A percentile compares a stretch with the other conserved stretches of the same genome.
phyloP scores from a whole-genome alignment of 257 asterid species.

The Solanum appendiculatum region DNA sequence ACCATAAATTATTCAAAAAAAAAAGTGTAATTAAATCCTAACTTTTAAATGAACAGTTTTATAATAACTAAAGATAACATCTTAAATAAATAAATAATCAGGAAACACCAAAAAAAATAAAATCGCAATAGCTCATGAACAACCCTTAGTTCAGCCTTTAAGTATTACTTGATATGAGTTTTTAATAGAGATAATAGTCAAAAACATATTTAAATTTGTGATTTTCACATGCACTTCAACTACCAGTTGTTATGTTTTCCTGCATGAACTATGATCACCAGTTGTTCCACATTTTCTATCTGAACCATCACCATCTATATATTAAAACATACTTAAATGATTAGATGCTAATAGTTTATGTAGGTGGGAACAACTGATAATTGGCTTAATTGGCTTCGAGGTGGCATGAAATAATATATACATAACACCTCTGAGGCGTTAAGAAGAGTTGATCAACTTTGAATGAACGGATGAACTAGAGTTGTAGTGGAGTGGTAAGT shows the following conservation, averaged over 20 bases:
- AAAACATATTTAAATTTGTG: too few species aligned
- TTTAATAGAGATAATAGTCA: too few species aligned
- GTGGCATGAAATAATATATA: background rate
- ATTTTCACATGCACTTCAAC: background rate
- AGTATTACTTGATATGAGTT: too few species aligned
- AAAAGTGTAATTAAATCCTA: background rate
- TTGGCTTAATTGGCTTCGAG: background rate
- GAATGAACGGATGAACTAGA: too few species aligned
- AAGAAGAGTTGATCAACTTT: background rate
- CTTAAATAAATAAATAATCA: background rate
- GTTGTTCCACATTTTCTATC: too few species aligned
- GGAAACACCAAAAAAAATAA: background rate
- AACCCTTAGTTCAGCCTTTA: too few species aligned
- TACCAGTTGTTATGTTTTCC: too few species aligned
- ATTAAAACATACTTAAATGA: background rate
- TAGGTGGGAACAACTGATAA: background rate
- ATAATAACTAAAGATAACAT: background rate
- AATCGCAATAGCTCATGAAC: background rate
- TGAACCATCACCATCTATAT: too few species aligned
- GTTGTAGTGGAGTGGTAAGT: too few species aligned
- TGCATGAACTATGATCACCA: background rate
- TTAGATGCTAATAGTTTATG: too few species aligned
- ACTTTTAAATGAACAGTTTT: background rate
- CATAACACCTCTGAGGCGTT: background rate
- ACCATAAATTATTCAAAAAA: background rate